These are phyloP conservation scores for Datura wrightii DNA, from an alignment of 257 asterid species.

Conservation along the genomic window DNA sequence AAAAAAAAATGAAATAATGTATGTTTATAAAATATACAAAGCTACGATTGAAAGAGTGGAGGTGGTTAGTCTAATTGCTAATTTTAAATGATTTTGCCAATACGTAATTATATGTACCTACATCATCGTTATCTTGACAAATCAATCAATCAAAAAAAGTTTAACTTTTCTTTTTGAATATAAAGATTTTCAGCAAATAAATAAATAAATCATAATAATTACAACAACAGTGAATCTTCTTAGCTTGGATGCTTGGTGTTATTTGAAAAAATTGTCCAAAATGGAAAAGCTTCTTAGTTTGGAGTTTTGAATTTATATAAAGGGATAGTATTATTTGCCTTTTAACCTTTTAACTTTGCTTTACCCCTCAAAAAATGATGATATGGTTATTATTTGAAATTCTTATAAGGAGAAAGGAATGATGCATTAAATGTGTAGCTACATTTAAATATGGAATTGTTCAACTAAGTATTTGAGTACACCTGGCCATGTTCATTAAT, in stretches of 20 bases:
- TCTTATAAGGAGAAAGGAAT: too few relatives aligned
- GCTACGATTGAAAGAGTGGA: background rate
- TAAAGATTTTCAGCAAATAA: background rate
- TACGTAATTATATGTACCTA: background rate
- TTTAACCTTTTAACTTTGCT: too few relatives aligned
- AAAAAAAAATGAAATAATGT: background rate
- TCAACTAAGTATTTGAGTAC: too few relatives aligned
- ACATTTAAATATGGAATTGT: too few relatives aligned
- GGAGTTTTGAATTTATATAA: too few relatives aligned
- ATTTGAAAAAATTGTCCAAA: background rate
- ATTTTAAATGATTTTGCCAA: background rate
- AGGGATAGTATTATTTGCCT: too few relatives aligned
- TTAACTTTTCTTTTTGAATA: background rate
- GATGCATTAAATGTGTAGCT: too few relatives aligned
- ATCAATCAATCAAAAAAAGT: background rate
- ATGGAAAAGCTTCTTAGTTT: background rate
- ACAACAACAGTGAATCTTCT: background rate
- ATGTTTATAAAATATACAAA: too few relatives aligned
- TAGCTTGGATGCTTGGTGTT: background rate
- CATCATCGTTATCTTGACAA: background rate
- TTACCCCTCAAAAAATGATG: too few relatives aligned
- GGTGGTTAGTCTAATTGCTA: conserved; percentile 20
- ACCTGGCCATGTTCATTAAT: too few relatives aligned
- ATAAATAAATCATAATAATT: conserved; percentile 13
- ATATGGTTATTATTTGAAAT: too few relatives aligned